A percentile compares a stretch with the other conserved stretches of the same genome.
Conservation (phyloP, 2,329 filamentous ascomycete species). For the Monosporascus sp. region DNA sequence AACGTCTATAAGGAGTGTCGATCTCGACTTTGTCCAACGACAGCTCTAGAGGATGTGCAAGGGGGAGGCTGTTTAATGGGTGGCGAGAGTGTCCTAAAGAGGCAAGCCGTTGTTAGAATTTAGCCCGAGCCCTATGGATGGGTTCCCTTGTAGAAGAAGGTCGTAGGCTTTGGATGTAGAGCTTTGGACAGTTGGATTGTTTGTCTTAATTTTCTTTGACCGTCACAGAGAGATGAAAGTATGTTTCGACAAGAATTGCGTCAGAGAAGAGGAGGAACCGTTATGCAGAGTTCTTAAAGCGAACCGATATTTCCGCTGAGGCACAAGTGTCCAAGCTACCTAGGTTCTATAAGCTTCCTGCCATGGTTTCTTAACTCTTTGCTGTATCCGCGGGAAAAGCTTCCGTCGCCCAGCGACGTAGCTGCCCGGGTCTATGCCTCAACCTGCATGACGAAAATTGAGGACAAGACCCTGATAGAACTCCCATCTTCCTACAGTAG, state of each 20-base stretch:
- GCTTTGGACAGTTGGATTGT: too few relatives aligned
- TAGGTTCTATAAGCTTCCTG: neutral
- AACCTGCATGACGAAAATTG: too few relatives aligned
- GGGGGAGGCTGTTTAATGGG: neutral
- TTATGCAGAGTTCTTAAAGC: neutral
- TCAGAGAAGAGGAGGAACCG: too few relatives aligned
- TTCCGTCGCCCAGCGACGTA: neutral
- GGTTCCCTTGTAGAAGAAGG: too few relatives aligned
- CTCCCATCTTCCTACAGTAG: too few relatives aligned
- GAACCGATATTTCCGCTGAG: neutral
- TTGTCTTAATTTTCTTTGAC: too few relatives aligned
- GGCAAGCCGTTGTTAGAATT: neutral
- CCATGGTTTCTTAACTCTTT: neutral
- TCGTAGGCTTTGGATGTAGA: too few relatives aligned
- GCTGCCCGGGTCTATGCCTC: too few relatives aligned
- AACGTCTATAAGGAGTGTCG: neutral
- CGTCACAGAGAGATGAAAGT: too few relatives aligned
- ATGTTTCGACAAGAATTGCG: too few relatives aligned
- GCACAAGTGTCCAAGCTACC: neutral
- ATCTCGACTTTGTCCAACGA: neutral
- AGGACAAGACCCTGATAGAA: too few relatives aligned
- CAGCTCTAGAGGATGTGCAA: neutral
- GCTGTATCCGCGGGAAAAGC: neutral
- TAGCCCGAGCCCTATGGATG: too few relatives aligned
- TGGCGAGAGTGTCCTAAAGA: neutral